Base-by-base conservation (phyloP, 1,284 basidiomycete genomes). In the Apiotrichum gracile region DNA sequence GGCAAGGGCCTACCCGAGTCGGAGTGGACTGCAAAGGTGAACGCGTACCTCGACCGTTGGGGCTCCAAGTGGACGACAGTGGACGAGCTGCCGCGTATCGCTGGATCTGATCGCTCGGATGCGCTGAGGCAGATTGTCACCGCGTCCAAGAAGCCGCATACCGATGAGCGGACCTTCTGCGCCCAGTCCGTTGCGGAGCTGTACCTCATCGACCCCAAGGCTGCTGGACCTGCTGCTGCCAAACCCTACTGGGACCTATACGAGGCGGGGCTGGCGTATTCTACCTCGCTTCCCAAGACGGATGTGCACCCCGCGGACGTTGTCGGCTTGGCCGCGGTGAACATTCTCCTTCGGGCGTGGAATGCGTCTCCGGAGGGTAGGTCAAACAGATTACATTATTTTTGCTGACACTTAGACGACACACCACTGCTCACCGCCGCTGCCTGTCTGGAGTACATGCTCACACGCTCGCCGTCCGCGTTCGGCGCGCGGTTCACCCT, bases 291-390 rank as follows among this genome's bases (percentile, higher is more conserved):
- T 12, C 64, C 68, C 0, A 62, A 61, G 39, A 70, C 67, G 6
- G 71, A 73, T 46, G 58, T 68, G 25, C 65, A 68, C 51, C 64
- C 65, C 0, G 64, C 69, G 1, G 68, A 73, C 47, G 47, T 60
- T 2, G 51, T 68, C 9, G 69, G 67, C 14, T 49, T 70, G 3
- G 54, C 60, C 0, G 63, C 67, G 5, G 61, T 68, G 4, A 54
- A 64, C 12, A 53, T 66, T 4, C 46, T 70, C 1, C 33, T 67
- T 6, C 48, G 53, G 13, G 26, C 58, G 2, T 69, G 64, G 65
- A 22, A 14, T 22, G 31, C 29, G 45, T 13, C 34, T 17, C 34
- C 42, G 3, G 24, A 37, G 27, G 49, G 54, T 55, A 19, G 47
- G 54, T 21, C 2, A 4, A 10, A 16, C n/a, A 14, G 16, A n/a